These are phyloP conservation scores for Lactarius quietus DNA, from an alignment of 768 basidiomycete species.

Conservation along the genomic window DNA sequence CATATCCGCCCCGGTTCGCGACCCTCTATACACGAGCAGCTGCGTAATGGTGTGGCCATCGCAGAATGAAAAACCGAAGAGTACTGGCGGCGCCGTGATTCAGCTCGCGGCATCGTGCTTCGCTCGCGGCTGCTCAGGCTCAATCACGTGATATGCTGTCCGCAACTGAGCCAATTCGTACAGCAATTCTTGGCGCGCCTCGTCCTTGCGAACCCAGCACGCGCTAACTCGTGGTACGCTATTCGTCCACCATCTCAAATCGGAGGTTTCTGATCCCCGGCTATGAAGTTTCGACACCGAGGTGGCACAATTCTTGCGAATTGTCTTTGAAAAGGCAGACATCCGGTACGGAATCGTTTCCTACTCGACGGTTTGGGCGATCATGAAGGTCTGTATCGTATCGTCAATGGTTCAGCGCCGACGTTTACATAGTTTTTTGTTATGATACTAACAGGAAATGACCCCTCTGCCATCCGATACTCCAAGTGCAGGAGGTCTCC, in stretches of 20 bases:
- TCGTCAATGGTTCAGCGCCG: not conserved
- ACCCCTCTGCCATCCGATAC: conserved; percentile 15
- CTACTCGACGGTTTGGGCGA: conserved; percentile 6
- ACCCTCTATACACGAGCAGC: conserved; percentile 19
- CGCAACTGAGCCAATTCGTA: conserved; percentile 13
- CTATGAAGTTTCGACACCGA: conserved; percentile 16
- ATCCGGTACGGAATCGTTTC: conserved; percentile 4
- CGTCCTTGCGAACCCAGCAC: conserved; percentile 14
- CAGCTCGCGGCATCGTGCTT: conserved; percentile 12
- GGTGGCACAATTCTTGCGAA: conserved; percentile 8
- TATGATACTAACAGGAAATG: conserved; percentile 13
- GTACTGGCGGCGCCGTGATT: not conserved
- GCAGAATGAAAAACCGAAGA: not conserved
- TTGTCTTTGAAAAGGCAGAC: not conserved
- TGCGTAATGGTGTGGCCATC: conserved; percentile 4
- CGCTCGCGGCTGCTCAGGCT: conserved; percentile 14
- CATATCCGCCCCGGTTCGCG: conserved; percentile 3
- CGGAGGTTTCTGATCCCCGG: too few relatives aligned
- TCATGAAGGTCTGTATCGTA: conserved; percentile 17
- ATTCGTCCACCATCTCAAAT: not conserved
- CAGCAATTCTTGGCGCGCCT: conserved; percentile 16
- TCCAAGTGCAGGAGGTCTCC: conserved; percentile 15
- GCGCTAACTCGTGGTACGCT: conserved; percentile 12
- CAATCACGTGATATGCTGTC: conserved; percentile 13
- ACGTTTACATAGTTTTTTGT: not conserved